Conservation (phyloP, 306 rosid species). For the Vigna reflexopilosa region DNA sequence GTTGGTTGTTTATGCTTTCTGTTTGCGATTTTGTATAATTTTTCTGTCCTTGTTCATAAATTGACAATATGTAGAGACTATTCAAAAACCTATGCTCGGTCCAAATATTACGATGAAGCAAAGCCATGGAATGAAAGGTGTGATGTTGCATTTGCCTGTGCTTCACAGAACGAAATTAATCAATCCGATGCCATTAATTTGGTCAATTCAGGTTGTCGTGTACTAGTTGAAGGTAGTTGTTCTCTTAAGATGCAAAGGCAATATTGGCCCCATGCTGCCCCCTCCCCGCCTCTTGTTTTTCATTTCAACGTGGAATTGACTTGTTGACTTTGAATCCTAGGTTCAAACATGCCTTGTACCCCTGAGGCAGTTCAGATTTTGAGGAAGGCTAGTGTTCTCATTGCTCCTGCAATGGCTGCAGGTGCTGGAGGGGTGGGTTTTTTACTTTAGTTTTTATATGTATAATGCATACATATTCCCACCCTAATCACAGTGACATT, state of each 20-base stretch:
- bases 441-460: slow-evolving; percentile 45
- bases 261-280: not conserved
- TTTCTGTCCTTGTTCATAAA: slow-evolving; percentile 41
- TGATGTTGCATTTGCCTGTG: slow-evolving; percentile 96
- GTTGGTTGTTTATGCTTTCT: slow-evolving; percentile 22
- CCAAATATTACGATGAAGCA: slow-evolving; percentile 95
- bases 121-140: slow-evolving; percentile 98
- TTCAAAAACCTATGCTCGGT: slow-evolving; percentile 97
- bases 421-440: slow-evolving; percentile 98
- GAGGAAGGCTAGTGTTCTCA: slow-evolving; percentile 84
- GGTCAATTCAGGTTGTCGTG: slow-evolving; percentile 89
- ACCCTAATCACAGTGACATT: slow-evolving; percentile 13
- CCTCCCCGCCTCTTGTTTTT: not conserved
- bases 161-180: slow-evolving; percentile 92
- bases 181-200: slow-evolving; percentile 88
- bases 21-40: slow-evolving; percentile 36
- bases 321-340: slow-evolving; percentile 52
- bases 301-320: slow-evolving; percentile 40
- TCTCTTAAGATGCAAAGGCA: not conserved
- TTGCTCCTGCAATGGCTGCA: slow-evolving; percentile 99
- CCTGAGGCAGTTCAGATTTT: slow-evolving; percentile 90
- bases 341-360: slow-evolving; percentile 96
- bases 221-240: slow-evolving; percentile 89
- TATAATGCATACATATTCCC: slow-evolving; percentile 13
- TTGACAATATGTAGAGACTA: slow-evolving; percentile 75